Conservation (phyloP, 768 basidiomycete genomes). For the Rhizopogon vinicolor region DNA sequence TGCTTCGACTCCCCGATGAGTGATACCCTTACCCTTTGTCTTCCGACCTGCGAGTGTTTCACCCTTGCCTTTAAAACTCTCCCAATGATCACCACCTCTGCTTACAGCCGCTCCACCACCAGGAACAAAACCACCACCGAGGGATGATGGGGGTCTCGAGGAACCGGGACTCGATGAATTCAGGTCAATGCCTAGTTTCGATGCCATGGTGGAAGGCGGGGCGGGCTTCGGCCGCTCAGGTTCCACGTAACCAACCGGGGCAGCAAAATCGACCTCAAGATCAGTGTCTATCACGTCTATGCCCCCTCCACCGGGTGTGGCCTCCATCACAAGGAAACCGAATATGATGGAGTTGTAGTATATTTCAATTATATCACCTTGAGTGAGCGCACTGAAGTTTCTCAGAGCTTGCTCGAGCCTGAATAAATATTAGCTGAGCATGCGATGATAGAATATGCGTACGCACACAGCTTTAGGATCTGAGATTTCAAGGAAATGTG, state of each 20-base stretch:
- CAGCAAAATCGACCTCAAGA: conserved; percentile 95
- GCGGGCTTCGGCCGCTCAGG: conserved; percentile 82
- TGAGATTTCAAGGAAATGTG: conserved; percentile 94
- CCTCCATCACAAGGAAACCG: conserved; percentile 94
- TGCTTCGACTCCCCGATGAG: conserved; percentile 75
- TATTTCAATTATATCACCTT: conserved; percentile 97
- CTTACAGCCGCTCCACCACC: conserved; percentile 50
- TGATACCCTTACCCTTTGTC: conserved; percentile 94
- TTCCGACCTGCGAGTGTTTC: conserved; percentile 87
- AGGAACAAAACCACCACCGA: conserved; percentile 62
- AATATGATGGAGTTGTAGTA: conserved; percentile 96
- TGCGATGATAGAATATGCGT: not conserved
- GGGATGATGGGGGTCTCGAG: conserved; percentile 72
- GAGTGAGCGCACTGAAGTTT: conserved; percentile 87
- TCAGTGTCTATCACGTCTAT: conserved; percentile 93
- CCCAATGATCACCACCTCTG: conserved; percentile 82
- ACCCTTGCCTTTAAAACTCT: conserved; percentile 95
- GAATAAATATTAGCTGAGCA: not conserved
- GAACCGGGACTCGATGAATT: conserved; percentile 84
- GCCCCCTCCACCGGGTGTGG: conserved; percentile 78
- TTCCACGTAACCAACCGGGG: conserved; percentile 92
- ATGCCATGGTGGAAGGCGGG: conserved; percentile 89
- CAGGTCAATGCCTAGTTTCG: conserved; percentile 92
- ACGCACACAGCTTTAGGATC: conserved; percentile 97
- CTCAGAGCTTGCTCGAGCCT: conserved; percentile 94